Percentiles rank a stretch among this genome's conserved stretches.
Evolutionary conservation across 2,329 filamentous ascomycete species (phyloP).

Genomic region (Rhynchosporium secalis): DNA sequence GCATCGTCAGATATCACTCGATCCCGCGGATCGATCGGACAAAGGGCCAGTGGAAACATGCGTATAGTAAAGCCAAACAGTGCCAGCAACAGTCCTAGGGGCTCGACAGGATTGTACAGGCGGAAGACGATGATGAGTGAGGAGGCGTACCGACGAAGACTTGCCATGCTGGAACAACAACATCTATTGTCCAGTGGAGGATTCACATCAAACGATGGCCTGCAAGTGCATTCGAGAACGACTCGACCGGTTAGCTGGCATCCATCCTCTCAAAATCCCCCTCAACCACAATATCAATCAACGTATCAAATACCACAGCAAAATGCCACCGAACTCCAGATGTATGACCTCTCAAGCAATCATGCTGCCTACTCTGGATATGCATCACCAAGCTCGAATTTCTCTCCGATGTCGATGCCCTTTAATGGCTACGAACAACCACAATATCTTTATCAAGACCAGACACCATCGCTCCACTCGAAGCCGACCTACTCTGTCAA

Average conservation of each 20-base stretch:
- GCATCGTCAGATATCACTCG: slow-evolving; percentile 49
- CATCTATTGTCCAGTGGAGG: slow-evolving; percentile 48
- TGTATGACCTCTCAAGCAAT: slow-evolving; percentile 44
- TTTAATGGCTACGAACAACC: slow-evolving; percentile 40
- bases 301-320: slow-evolving; percentile 43
- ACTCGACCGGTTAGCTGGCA: slow-evolving; percentile 75
- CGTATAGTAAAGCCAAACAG: slow-evolving; percentile 66
- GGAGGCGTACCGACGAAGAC: slow-evolving; percentile 33
- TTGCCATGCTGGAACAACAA: slow-evolving; percentile 42
- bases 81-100: slow-evolving; percentile 67
- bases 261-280: slow-evolving; percentile 54
- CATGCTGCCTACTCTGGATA: slow-evolving; percentile 58
- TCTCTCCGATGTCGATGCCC: slow-evolving; percentile 55
- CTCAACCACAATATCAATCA: slow-evolving; percentile 41
- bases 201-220: slow-evolving; percentile 42
- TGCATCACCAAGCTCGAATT: slow-evolving; percentile 55
- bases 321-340: slow-evolving; percentile 33
- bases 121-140: slow-evolving; percentile 60
- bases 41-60: slow-evolving; percentile 53
- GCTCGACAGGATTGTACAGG: slow-evolving; percentile 49
- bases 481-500: slow-evolving; percentile 21
- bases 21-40: slow-evolving; percentile 52
- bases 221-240: slow-evolving; percentile 38
- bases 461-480: slow-evolving; percentile 17
- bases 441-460: slow-evolving; percentile 26